A percentile compares a stretch with the other conserved stretches of the same genome.
phyloP scores from a whole-genome alignment of 2,329 filamentous ascomycete genomes.

The Aureobasidium zeae region DNA sequence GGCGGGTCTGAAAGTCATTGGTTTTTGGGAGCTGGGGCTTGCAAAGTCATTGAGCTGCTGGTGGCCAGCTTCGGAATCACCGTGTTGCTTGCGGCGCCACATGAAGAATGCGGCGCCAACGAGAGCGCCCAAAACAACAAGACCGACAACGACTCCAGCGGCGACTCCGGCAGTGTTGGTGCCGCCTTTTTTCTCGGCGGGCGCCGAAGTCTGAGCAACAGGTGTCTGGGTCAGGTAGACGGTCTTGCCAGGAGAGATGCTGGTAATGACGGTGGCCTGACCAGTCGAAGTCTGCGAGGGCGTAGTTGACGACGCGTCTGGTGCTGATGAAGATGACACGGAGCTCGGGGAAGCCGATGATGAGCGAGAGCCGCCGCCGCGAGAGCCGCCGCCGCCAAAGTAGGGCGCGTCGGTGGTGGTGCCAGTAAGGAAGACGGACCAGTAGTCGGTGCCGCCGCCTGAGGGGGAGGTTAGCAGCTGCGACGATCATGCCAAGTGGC shows the following conservation, averaged over 20 bases:
- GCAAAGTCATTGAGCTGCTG: conserved; percentile 73
- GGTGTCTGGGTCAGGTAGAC: conserved; percentile 28
- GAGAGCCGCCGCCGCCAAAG: conserved; percentile 22
- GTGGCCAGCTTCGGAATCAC: conserved; percentile 72
- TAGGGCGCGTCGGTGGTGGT: conserved; percentile 32
- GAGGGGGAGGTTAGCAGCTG: conserved; percentile 23
- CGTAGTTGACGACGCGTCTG: background rate
- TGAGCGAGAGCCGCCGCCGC: conserved; percentile 17
- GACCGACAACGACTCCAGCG: conserved; percentile 76
- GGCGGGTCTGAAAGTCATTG: conserved; percentile 31
- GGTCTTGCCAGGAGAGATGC: conserved; percentile 25
- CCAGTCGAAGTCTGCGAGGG: conserved; percentile 20
- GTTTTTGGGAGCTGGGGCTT: conserved; percentile 50
- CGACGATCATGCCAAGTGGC: background rate
- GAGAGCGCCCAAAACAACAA: conserved; percentile 58
- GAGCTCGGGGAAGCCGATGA: conserved; percentile 15
- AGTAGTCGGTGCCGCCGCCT: conserved; percentile 50
- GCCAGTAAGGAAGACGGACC: conserved; percentile 46
- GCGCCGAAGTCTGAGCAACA: conserved; percentile 34
- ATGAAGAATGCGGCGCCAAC: conserved; percentile 63
- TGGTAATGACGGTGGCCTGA: conserved; percentile 25
- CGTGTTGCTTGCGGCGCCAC: conserved; percentile 61
- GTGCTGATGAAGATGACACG: conserved; percentile 3
- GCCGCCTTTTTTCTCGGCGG: conserved; percentile 39
- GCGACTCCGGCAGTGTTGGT: conserved; percentile 67